phyloP scores from a whole-genome alignment of 2,329 filamentous ascomycete species.

The Epichloe sylvatica region DNA sequence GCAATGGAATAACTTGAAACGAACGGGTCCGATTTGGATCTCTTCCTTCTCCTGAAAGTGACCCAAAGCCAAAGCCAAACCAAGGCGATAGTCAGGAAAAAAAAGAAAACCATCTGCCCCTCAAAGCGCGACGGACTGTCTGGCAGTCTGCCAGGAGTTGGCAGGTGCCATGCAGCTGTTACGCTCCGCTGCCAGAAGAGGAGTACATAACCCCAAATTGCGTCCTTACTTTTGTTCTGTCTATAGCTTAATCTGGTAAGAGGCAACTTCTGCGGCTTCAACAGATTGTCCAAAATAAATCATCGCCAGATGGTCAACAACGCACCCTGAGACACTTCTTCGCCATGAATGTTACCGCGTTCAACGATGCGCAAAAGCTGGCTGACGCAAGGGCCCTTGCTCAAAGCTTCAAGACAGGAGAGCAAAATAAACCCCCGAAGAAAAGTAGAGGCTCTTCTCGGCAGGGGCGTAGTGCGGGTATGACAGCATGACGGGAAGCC shows the following conservation, averaged over 20 bases:
- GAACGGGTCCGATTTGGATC: no score
- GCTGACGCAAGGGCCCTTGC: slow-evolving; percentile 16
- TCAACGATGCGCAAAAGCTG: slow-evolving; percentile 13
- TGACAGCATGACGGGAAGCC: no score
- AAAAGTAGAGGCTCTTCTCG: not conserved
- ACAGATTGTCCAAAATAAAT: not conserved
- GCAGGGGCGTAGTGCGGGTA: not conserved
- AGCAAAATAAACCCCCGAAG: not conserved
- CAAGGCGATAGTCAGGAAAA: not conserved
- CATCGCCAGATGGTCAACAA: not conserved
- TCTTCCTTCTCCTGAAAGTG: no score
- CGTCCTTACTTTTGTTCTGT: not conserved
- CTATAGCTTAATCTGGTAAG: not conserved
- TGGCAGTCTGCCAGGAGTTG: not conserved
- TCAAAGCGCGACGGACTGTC: not conserved
- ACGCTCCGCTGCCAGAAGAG: not conserved
- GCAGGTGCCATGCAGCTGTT: slow-evolving; percentile 5
- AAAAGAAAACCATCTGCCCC: no score
- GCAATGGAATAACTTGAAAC: no score
- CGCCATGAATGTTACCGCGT: slow-evolving; percentile 10
- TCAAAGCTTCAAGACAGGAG: slow-evolving; percentile 12
- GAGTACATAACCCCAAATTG: not conserved
- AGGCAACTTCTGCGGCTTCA: not conserved
- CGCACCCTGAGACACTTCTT: not conserved
- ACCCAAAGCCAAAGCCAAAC: no score